Conservation (phyloP, 2,329 filamentous ascomycete species). For the Exophiala sp. region DNA sequence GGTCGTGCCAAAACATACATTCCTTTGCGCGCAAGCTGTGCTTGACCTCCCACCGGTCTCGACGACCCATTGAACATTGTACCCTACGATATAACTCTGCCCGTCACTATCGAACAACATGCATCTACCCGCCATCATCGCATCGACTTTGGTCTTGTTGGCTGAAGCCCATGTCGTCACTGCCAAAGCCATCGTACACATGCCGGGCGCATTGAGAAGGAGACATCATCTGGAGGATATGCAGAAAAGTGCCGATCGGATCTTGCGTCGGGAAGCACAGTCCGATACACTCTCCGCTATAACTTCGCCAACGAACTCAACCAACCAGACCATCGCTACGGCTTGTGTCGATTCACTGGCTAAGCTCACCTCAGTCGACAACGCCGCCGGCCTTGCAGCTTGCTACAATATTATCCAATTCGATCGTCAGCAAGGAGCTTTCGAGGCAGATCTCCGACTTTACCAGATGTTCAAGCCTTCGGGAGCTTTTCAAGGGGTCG, state of each 20-base stretch:
- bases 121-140: constrained; percentile 16
- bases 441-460: constrained; percentile 70
- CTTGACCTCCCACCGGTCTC: constrained; percentile 22
- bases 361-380: constrained; percentile 52
- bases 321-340: constrained; percentile 41
- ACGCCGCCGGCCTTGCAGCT: constrained; percentile 69
- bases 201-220: constrained; percentile 16
- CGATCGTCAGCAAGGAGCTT: constrained; percentile 60
- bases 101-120: constrained; percentile 17
- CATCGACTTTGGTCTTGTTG: constrained; percentile 19
- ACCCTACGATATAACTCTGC: background rate
- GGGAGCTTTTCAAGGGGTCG: constrained; percentile 42
- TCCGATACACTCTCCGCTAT: constrained; percentile 4
- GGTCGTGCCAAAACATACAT: constrained; percentile 24
- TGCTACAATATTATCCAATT: constrained; percentile 77
- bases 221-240: constrained; percentile 12
- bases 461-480: constrained; percentile 61
- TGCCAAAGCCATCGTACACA: constrained; percentile 19
- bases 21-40: constrained; percentile 18
- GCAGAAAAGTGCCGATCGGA: constrained; percentile 10
- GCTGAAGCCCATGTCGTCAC: constrained; percentile 13
- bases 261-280: constrained; percentile 18
- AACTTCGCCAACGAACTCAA: constrained; percentile 1
- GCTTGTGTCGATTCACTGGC: constrained; percentile 57
- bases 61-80: constrained; percentile 14